Evolutionary conservation across 31 red algal genomes (phyloP).

Genomic region (Pterothamnion heteromorphum): DNA sequence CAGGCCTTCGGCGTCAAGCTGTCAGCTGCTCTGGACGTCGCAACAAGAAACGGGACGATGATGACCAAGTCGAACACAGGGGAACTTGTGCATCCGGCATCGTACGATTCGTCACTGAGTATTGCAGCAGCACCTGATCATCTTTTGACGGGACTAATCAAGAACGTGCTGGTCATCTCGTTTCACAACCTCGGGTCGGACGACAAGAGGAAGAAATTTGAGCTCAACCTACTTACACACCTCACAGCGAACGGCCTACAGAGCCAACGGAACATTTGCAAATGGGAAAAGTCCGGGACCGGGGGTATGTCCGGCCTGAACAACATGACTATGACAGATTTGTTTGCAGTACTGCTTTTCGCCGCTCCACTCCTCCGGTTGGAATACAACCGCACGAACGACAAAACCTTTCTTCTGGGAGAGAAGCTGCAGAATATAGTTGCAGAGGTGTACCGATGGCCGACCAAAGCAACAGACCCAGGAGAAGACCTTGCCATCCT

Average conservation of each 20-base stretch:
- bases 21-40: background rate
- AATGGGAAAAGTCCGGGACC: background rate
- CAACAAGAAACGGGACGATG: background rate
- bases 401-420: background rate
- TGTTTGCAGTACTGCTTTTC: background rate
- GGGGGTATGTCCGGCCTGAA: background rate
- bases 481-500: background rate
- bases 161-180: background rate
- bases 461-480: background rate
- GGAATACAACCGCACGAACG: background rate
- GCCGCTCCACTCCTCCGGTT: background rate
- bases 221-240: background rate
- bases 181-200: background rate
- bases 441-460: background rate
- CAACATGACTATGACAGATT: background rate
- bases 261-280: background rate
- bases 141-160: no score
- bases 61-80: background rate
- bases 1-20: background rate
- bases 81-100: background rate
- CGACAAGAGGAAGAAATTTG: background rate
- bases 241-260: background rate
- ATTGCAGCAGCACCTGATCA: constrained; percentile 4
- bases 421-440: background rate
- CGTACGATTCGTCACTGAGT: background rate